A percentile compares a stretch with the other conserved stretches of the same genome.
Conservation (phyloP, 192 early-diverging fungal genomes). For the Helicostylum pulchrum region DNA sequence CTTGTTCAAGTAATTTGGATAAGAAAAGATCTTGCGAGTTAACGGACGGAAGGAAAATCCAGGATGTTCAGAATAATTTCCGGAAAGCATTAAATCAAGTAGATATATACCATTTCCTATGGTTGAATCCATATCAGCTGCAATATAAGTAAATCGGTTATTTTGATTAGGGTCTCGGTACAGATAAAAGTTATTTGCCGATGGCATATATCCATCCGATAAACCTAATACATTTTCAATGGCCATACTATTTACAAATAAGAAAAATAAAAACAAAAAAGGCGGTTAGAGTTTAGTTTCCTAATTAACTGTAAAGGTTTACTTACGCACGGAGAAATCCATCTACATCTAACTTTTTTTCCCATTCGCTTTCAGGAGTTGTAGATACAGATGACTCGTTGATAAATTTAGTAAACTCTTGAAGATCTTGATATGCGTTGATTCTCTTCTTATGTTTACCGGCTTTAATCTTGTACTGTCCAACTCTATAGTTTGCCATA, state of each 20-base stretch:
- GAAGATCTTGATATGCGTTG: background rate
- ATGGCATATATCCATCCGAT: slow-evolving; percentile 7
- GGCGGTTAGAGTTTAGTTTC: background rate
- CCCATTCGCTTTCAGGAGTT: slow-evolving; percentile 2
- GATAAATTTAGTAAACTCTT: slow-evolving; percentile 13
- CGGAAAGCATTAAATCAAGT: background rate
- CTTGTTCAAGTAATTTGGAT: background rate
- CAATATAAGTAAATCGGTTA: background rate
- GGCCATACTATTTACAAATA: slow-evolving; percentile 12
- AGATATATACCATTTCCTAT: background rate
- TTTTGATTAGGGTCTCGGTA: background rate
- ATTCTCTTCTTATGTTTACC: background rate
- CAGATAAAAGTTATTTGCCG: slow-evolving; percentile 13
- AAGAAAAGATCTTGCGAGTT: background rate
- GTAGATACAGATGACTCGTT: background rate
- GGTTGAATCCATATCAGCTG: slow-evolving; percentile 3
- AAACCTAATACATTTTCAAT: slow-evolving; percentile 6
- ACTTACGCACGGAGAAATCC: slow-evolving; percentile 16
- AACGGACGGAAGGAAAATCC: slow-evolving; percentile 10
- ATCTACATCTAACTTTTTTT: slow-evolving; percentile 1
- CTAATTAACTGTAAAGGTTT: background rate
- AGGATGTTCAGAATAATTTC: slow-evolving; percentile 16
- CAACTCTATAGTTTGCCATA: slow-evolving; percentile 6
- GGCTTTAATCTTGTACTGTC: slow-evolving; percentile 5
- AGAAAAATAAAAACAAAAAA: no score